Conservation (phyloP, 169 alveolate genomes). For the Theileria sp. region DNA sequence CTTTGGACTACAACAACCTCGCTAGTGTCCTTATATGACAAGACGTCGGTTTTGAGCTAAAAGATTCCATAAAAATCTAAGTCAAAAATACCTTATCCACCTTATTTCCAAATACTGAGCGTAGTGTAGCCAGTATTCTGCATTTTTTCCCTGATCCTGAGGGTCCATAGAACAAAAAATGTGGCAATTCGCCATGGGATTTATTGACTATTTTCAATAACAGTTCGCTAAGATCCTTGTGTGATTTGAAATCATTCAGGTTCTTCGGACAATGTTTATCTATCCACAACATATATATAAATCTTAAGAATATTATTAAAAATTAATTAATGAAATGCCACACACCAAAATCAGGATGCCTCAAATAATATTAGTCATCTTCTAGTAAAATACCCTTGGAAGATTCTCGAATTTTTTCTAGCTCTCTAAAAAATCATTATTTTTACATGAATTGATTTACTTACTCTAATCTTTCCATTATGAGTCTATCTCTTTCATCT, state of each 20-base stretch:
- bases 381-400: constrained; percentile 12
- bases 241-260: constrained; percentile 81
- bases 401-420: constrained; percentile 29
- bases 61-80: constrained; percentile 35
- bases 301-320: constrained; percentile 5
- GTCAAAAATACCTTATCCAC: constrained; percentile 74
- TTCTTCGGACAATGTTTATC: constrained; percentile 91
- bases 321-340: constrained; percentile 8
- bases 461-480: constrained; percentile 58
- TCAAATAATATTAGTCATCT: constrained; percentile 12
- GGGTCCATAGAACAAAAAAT: constrained; percentile 95
- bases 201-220: constrained; percentile 80
- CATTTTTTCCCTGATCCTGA: constrained; percentile 98
- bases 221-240: constrained; percentile 80
- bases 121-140: constrained; percentile 87
- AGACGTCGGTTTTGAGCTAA: constrained; percentile 80
- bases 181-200: constrained; percentile 92
- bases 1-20: constrained; percentile 83
- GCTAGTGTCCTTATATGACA: constrained; percentile 74
- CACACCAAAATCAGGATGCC: constrained; percentile 12
- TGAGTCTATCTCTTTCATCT: constrained; percentile 61
- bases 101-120: constrained; percentile 87
- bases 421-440: constrained; percentile 45
- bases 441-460: constrained; percentile 3
- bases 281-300: constrained; percentile 84